Conservation (phyloP, 208 protist genomes). For the Crithidia brevicula region DNA sequence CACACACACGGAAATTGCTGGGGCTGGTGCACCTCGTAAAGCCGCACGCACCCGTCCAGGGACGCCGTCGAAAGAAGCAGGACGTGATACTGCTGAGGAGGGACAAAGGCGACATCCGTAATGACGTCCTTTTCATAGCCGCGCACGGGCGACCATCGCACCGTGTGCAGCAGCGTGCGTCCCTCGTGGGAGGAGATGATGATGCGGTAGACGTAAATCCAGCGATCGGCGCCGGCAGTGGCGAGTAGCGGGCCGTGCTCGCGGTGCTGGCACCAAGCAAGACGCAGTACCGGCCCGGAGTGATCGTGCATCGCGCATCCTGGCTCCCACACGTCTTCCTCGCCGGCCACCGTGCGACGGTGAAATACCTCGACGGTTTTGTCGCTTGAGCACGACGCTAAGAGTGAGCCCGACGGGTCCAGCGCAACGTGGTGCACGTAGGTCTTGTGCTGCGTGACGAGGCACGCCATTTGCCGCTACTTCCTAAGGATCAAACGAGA, state of each 20-base stretch:
- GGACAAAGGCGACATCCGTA: constrained; percentile 89
- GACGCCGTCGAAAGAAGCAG: constrained; percentile 87
- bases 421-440: constrained; percentile 88
- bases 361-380: constrained; percentile 85
- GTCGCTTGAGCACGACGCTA: constrained; percentile 90
- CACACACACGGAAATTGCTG: constrained; percentile 70
- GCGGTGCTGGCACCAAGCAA: constrained; percentile 85
- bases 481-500: neutral
- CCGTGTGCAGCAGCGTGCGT: constrained; percentile 45
- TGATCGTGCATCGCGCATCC: constrained; percentile 79
- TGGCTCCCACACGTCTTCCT: constrained; percentile 50
- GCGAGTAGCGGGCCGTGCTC: constrained; percentile 84
- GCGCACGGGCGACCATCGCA: constrained; percentile 65
- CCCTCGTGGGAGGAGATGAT: constrained; percentile 60
- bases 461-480: constrained; percentile 42
- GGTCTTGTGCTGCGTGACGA: constrained; percentile 70
- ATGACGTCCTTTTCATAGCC: constrained; percentile 90
- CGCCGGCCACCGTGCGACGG: constrained; percentile 34
- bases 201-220: constrained; percentile 90
- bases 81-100: constrained; percentile 77
- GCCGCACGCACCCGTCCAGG: constrained; percentile 82
- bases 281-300: constrained; percentile 73
- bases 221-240: constrained; percentile 81
- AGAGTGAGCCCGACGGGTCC: constrained; percentile 71
- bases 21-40: constrained; percentile 86